phyloP scores from a whole-genome alignment of 2,329 filamentous ascomycete genomes.

The Aspergillus costaricaensis region DNA sequence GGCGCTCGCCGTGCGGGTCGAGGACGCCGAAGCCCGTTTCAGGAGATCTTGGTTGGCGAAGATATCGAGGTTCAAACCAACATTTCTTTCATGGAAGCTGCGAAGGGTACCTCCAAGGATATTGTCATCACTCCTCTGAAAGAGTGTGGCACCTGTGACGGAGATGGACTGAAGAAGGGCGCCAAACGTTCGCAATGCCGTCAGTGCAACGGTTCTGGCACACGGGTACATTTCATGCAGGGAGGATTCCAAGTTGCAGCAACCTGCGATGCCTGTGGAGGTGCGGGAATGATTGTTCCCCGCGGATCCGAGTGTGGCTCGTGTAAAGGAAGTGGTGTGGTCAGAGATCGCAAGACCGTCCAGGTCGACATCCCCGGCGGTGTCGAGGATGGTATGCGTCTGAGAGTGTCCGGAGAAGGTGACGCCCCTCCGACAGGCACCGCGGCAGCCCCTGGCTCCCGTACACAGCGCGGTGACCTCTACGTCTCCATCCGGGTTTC shows the following conservation, averaged over 20 bases:
- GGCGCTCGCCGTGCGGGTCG: constrained; percentile 56
- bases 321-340: constrained; percentile 81
- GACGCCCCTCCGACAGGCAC: constrained; percentile 80
- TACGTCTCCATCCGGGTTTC: constrained; percentile 89
- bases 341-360: constrained; percentile 79
- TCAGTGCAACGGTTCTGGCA: constrained; percentile 82
- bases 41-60: constrained; percentile 86
- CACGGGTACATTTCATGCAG: constrained; percentile 82
- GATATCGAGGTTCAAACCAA: constrained; percentile 93
- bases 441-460: constrained; percentile 62
- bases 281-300: constrained; percentile 74
- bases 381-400: constrained; percentile 93
- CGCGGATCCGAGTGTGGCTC: constrained; percentile 76
- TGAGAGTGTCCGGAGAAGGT: constrained; percentile 81
- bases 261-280: constrained; percentile 79
- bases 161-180: constrained; percentile 81
- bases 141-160: constrained; percentile 78
- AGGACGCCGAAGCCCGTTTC: constrained; percentile 67
- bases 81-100: constrained; percentile 94
- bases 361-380: constrained; percentile 90
- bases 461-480: constrained; percentile 78
- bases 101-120: constrained; percentile 86
- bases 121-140: constrained; percentile 81
- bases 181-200: constrained; percentile 72
- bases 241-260: constrained; percentile 96